Conservation (phyloP, 176 grass and related monocot species). For the Microstegium vimineum region DNA sequence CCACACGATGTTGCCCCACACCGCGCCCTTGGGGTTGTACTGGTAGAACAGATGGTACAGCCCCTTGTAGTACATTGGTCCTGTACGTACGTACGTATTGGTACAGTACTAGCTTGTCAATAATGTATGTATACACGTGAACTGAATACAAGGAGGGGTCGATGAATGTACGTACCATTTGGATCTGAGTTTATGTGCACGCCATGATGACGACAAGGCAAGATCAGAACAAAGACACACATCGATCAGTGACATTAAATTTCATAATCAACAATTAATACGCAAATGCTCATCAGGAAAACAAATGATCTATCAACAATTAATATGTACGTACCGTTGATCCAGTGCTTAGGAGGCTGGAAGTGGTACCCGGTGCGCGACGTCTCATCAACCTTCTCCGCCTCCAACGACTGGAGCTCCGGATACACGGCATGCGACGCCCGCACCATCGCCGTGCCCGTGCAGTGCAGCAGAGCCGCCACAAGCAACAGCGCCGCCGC, state of each 20-base stretch:
- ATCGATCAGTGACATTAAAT: not conserved
- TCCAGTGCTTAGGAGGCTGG: constrained; percentile 58
- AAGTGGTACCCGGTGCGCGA: constrained; percentile 60
- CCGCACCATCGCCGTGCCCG: not conserved
- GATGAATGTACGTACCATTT: not conserved
- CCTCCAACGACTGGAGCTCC: constrained; percentile 26
- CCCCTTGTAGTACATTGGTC: constrained; percentile 69
- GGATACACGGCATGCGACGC: constrained; percentile 35
- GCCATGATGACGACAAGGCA: not conserved
- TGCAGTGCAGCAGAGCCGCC: not conserved
- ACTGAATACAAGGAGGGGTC: not conserved
- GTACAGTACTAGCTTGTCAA: not conserved
- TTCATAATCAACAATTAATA: not conserved
- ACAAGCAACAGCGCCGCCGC: not conserved
- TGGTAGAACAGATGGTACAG: constrained; percentile 80
- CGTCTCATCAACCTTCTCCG: not conserved
- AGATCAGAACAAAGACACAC: not conserved
- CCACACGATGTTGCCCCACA: constrained; percentile 78
- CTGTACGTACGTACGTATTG: too few relatives aligned
- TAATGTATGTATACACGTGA: not conserved
- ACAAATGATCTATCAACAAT: not conserved
- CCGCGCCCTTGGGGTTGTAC: constrained; percentile 66
- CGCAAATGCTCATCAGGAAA: not conserved
- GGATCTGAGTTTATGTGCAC: not conserved
- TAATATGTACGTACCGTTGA: constrained; percentile 37